Evolutionary conservation across 441 rosid species (phyloP), one percentile per base, ranked within the genome.

Genomic region (Erysimum cheiri): DNA sequence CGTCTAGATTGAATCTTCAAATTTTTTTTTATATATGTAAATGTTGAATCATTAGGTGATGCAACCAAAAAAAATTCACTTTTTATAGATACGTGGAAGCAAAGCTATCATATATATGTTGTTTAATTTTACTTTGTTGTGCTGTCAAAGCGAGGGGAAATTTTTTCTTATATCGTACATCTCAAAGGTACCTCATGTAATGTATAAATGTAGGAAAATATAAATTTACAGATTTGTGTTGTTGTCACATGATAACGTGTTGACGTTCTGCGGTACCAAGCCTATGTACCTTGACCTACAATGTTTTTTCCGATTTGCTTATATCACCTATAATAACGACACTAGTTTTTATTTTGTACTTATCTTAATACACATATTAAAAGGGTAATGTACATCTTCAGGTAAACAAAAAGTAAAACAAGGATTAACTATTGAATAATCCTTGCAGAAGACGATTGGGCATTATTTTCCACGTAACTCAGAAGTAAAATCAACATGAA

Each of bases 71-170:
- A 6, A 7, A 13, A 33, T 3, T 4, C 2, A 58, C 39, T 24
- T 49, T 56, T 4, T 4, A 17, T 14, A 49, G 48, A 59, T 66
- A 59, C 72, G 68, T 73, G 62, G 67, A 67, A 33, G 46, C 56
- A 44, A 67, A 67, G 48, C 41, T 8, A 66, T 41, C 14, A 62
- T 24, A 12, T 41, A 73, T 66, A 32, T 8, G 48, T 59, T 37
- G 61, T 50, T 66, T 67, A 14, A 66, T 32, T 41, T 59, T 52
- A 66, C 77, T 52, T 73, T 67, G 77, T 67, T 67, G 72, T 47
- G 77, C 77, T 73, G 68, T 73, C 72, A 41, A 50, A 73, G 40
- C 37, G 11, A 15, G 4, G 37, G 13, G 31, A 40, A 64, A 2
- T 49, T 73, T 39, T 65, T 58, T 65, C 50, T 48, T 37, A 15